These are phyloP conservation scores for Aspergillus sp. DNA, from an alignment of 2,329 filamentous ascomycete species.

Conservation along the genomic window DNA sequence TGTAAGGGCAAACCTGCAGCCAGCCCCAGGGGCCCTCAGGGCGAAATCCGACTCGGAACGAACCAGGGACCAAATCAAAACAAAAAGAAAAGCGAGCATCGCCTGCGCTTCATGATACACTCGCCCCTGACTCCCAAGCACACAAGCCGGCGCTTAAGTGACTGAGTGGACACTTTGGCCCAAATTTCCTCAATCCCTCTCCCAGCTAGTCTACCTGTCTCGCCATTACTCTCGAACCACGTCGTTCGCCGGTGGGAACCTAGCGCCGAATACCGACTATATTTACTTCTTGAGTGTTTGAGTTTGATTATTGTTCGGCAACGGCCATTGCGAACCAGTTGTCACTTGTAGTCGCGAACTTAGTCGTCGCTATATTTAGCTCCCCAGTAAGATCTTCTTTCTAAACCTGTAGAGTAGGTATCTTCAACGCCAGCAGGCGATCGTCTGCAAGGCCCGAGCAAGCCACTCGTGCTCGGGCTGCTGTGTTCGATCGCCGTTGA, in stretches of 20 bases:
- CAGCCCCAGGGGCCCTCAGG: neutral
- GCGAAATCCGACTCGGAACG: neutral
- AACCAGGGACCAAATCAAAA: neutral
- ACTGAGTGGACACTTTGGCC: neutral
- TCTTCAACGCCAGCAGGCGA: neutral
- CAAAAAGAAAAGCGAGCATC: neutral
- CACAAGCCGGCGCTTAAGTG: neutral
- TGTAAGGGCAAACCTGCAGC: neutral
- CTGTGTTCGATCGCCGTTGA: neutral
- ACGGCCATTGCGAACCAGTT: neutral
- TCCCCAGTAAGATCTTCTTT: neutral
- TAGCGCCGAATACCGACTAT: neutral
- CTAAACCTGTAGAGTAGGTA: neutral
- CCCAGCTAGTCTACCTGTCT: neutral
- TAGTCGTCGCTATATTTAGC: neutral
- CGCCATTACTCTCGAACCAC: neutral
- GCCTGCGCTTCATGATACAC: conserved; percentile 6
- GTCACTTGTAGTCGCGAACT: no score
- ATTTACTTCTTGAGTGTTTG: neutral
- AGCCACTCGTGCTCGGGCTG: neutral
- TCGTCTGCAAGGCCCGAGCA: neutral
- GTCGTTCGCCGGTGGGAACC: neutral
- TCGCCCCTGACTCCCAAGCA: neutral
- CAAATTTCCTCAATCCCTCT: neutral
- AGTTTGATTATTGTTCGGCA: neutral